Conservation (phyloP, 2,329 filamentous ascomycete species). For the Hirsutella minnesotensis region DNA sequence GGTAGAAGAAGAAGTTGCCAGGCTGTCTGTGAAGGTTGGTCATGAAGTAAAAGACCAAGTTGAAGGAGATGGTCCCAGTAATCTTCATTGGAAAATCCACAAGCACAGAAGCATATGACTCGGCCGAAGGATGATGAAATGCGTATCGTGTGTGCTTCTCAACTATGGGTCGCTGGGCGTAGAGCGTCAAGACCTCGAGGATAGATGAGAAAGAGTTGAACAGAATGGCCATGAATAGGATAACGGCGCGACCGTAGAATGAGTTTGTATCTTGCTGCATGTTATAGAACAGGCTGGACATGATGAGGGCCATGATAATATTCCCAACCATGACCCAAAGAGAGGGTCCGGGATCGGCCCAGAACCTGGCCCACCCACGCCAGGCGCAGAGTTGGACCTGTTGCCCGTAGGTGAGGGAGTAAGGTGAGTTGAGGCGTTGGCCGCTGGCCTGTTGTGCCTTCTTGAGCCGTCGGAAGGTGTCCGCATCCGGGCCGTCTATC, state of each 20-base stretch:
- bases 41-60: slow-evolving; percentile 33
- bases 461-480: too few relatives aligned
- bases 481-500: background rate
- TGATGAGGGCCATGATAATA: slow-evolving; percentile 34
- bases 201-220: slow-evolving; percentile 34
- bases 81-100: slow-evolving; percentile 33
- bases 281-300: slow-evolving; percentile 39
- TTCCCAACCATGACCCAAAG: slow-evolving; percentile 18
- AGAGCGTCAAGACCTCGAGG: slow-evolving; percentile 25
- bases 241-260: slow-evolving; percentile 32
- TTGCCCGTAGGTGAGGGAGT: background rate
- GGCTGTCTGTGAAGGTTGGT: slow-evolving; percentile 25
- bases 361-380: background rate
- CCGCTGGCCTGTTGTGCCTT: too few relatives aligned
- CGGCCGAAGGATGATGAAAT: slow-evolving; percentile 25
- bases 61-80: slow-evolving; percentile 18
- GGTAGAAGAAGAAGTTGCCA: slow-evolving; percentile 33
- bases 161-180: slow-evolving; percentile 24
- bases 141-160: slow-evolving; percentile 28
- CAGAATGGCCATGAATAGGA: slow-evolving; percentile 42
- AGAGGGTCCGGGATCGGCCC: slow-evolving; percentile 6
- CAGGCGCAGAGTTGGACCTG: background rate
- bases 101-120: slow-evolving; percentile 23
- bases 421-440: background rate
- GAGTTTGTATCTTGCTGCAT: slow-evolving; percentile 25